Conservation (phyloP, 129 eudicot species). For the Lactuca sativa region DNA sequence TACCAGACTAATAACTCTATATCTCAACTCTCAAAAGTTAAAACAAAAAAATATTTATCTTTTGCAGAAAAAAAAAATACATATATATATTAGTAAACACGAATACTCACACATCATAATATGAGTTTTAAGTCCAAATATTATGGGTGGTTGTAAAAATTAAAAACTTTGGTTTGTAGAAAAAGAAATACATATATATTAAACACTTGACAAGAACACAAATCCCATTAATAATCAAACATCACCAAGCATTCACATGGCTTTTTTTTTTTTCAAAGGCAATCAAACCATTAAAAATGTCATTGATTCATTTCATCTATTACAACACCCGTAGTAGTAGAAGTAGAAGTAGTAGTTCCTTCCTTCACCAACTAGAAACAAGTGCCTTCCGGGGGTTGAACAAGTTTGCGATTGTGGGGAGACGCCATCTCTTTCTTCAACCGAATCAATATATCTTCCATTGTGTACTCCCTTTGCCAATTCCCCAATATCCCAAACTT, state of each 20-base stretch:
- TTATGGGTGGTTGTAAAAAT: too few species aligned
- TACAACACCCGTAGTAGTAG: constrained; percentile 7
- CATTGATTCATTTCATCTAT: constrained; percentile 22
- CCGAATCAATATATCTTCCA: constrained; percentile 66
- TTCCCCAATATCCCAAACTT: constrained; percentile 62
- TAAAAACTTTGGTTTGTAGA: background rate
- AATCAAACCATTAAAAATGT: constrained; percentile 20
- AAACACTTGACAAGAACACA: constrained; percentile 33
- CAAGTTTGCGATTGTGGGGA: constrained; percentile 67
- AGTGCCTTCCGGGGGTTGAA: constrained; percentile 76
- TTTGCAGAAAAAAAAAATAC: too few species aligned
- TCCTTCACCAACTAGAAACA: constrained; percentile 37
- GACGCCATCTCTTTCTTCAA: constrained; percentile 71
- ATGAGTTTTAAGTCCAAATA: too few species aligned
- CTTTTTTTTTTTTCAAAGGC: constrained; percentile 28
- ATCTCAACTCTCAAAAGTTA: too few species aligned
- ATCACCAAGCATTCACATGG: constrained; percentile 31
- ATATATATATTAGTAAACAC: too few species aligned
- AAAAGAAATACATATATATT: constrained; percentile 23
- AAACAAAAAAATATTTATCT: too few species aligned
- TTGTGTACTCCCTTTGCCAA: constrained; percentile 75
- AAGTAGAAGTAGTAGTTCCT: too few species aligned
- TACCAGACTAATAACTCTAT: too few species aligned
- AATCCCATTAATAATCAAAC: constrained; percentile 41
- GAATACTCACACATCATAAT: too few species aligned